Base-by-base conservation (phyloP, 495 filamentous ascomycete species). In the Chlorociboria aeruginascens region DNA sequence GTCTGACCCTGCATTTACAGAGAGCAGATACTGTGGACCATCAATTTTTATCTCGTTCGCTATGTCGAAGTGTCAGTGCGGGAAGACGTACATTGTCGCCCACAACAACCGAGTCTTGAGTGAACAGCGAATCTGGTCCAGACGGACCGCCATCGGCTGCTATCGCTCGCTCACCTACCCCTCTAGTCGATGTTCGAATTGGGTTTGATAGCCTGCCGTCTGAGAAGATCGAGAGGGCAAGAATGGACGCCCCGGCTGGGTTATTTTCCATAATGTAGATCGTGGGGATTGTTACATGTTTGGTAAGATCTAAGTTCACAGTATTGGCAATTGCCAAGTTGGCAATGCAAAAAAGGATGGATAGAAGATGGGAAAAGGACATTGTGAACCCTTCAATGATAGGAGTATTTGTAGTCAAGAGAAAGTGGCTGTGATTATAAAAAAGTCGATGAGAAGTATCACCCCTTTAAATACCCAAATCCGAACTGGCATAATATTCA, bases 231-330 rank as follows among this genome's bases (percentile, higher is more conserved):
- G 44, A 39, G 8, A 65, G 34, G 8, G 59, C 50, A 36, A 65
- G 45, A 44, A 65, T 63, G 41, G 46, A 51, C 31, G 52, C 36
- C 7, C 61, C 61, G 14, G 49, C 45, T 13, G 61, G 53, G 37
- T 62, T 47, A 41, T 59, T 60, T 32, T 61, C 59, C n/a, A 63
- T 50, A 40, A 62, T 58, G 45, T 63, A 65, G 20, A 25, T 25
- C 20, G 20, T 25, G 20, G 20, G 20, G 4, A 25, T 25, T 25
- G 20, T 25, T 1, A 4, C 20, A 25, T 25, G 20, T 4, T 25
- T 25, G 20, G 20, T 2, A 25, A 25, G 1, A n/a, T n/a, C n/a
- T n/a, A n/a, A n/a, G 20, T 25, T 4, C 20, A 25, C 20, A 25
- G 20, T 4, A 25, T 4, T 25, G 20, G 4, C 20, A 25, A 25